Conservation (phyloP, 2,329 filamentous ascomycete species). For the Rhexocercosporidium sp. region DNA sequence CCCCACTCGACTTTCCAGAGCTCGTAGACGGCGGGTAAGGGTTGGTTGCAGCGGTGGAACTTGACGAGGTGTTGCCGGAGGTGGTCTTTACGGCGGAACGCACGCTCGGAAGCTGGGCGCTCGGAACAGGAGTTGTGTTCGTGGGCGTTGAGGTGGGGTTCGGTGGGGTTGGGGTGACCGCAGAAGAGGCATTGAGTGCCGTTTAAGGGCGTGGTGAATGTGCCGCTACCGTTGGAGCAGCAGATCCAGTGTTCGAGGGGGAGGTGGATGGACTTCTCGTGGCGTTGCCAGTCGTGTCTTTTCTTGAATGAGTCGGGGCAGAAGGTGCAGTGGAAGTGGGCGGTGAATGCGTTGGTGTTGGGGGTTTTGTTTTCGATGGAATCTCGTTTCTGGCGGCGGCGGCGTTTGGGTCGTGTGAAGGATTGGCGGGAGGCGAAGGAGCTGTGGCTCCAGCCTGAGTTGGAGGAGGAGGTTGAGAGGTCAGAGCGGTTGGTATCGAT, state of each 20-base stretch:
- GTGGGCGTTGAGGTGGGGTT: constrained; percentile 9
- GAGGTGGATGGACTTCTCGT: constrained; percentile 10
- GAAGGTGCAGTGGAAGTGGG: constrained; percentile 10
- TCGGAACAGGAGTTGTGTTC: constrained; percentile 9
- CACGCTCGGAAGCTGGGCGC: background rate
- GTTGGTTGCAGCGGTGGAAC: constrained; percentile 1
- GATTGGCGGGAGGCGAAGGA: constrained; percentile 10
- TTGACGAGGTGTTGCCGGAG: constrained; percentile 5
- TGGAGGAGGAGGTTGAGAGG: background rate
- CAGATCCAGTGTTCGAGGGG: constrained; percentile 11
- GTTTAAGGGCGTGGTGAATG: background rate
- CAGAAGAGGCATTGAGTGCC: constrained; percentile 10
- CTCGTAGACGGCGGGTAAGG: background rate
- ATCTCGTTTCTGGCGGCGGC: constrained; percentile 2
- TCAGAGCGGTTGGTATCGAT: constrained; percentile 1
- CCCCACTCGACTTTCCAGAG: constrained; percentile 13
- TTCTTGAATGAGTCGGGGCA: constrained; percentile 10
- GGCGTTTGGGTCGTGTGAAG: constrained; percentile 9
- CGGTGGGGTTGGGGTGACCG: background rate
- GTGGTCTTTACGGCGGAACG: constrained; percentile 6
- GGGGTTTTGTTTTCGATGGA: background rate
- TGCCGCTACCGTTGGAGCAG: background rate
- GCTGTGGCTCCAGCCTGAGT: constrained; percentile 12
- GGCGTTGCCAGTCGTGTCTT: constrained; percentile 11
- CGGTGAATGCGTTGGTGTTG: background rate